Conservation (phyloP, 148 eudicot genomes). For the Diospyros kaki region DNA sequence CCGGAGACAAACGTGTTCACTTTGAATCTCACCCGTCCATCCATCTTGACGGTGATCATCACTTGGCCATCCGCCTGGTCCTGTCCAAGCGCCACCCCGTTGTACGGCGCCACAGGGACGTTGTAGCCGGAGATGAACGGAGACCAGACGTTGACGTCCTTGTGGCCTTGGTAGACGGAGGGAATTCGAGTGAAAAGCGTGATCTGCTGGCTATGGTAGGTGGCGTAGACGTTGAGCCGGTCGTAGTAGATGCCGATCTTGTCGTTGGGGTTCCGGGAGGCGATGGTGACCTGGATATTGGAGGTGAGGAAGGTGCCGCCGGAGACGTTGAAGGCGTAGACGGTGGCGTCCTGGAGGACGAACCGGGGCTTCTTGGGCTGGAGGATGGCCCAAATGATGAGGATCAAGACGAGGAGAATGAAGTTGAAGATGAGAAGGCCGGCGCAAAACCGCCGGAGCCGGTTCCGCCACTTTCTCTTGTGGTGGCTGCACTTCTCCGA, state of each 20-base stretch:
- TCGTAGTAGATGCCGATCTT: constrained; percentile 46
- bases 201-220: constrained; percentile 61
- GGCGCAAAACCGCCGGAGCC: constrained; percentile 15
- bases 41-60: constrained; percentile 36
- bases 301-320: constrained; percentile 46
- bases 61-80: constrained; percentile 49
- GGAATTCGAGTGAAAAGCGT: constrained; percentile 57
- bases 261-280: constrained; percentile 38
- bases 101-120: constrained; percentile 74
- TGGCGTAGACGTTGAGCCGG: constrained; percentile 37
- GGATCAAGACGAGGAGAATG: constrained; percentile 34
- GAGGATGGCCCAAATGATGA: constrained; percentile 54
- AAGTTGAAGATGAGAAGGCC: constrained; percentile 27
- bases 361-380: constrained; percentile 59
- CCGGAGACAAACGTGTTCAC: constrained; percentile 46
- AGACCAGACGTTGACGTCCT: constrained; percentile 54
- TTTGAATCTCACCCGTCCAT: constrained; percentile 63
- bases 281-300: constrained; percentile 55
- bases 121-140: constrained; percentile 53
- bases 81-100: constrained; percentile 36
- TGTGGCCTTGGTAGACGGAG: constrained; percentile 54
- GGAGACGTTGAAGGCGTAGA: constrained; percentile 54
- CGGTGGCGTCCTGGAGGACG: constrained; percentile 69
- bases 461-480: constrained; percentile 28
- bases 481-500: constrained; percentile 59